Conservation (phyloP, 306 rosid genomes). For the Luffa aegyptiaca region DNA sequence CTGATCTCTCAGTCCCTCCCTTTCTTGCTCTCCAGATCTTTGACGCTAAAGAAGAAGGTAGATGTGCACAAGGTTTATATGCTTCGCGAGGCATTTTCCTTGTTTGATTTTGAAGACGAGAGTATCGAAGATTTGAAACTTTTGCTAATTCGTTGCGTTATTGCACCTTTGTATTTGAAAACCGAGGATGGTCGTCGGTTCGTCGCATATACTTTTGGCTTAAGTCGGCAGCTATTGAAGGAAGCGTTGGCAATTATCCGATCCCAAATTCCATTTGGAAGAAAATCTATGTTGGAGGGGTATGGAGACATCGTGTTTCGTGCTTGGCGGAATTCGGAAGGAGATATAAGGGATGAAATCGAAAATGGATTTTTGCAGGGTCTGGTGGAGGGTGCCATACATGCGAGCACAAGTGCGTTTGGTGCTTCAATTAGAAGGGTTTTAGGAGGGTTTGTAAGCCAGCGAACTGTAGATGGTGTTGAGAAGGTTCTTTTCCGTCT, state of each 20-base stretch:
- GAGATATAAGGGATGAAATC: conserved; percentile 32
- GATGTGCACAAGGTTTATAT: conserved; percentile 67
- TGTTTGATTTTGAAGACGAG: conserved; percentile 78
- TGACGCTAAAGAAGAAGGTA: conserved; percentile 59
- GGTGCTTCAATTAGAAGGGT: conserved; percentile 70
- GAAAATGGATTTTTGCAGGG: conserved; percentile 73
- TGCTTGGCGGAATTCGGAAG: conserved; percentile 63
- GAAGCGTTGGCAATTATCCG: conserved; percentile 73
- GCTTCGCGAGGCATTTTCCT: conserved; percentile 59
- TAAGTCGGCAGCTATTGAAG: conserved; percentile 56
- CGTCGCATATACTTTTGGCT: conserved; percentile 53
- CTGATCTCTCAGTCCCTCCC: conserved; percentile 76
- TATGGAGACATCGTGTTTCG: conserved; percentile 74
- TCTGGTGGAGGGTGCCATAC: conserved; percentile 55
- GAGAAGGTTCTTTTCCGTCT: conserved; percentile 72
- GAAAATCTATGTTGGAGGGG: conserved; percentile 82
- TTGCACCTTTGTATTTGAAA: conserved; percentile 67
- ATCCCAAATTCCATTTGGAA: conserved; percentile 78
- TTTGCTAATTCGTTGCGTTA: conserved; percentile 50
- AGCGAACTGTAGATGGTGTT: conserved; percentile 73
- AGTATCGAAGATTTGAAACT: conserved; percentile 71
- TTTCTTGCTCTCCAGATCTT: conserved; percentile 50
- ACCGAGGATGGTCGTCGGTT: conserved; percentile 74
- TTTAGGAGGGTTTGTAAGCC: conserved; percentile 68
- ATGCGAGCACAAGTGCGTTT: conserved; percentile 42